Percentiles rank a stretch among this genome's conserved stretches.
Conservation (phyloP, 371 early-diverging fungal species). For the Ordospora pajunii region DNA sequence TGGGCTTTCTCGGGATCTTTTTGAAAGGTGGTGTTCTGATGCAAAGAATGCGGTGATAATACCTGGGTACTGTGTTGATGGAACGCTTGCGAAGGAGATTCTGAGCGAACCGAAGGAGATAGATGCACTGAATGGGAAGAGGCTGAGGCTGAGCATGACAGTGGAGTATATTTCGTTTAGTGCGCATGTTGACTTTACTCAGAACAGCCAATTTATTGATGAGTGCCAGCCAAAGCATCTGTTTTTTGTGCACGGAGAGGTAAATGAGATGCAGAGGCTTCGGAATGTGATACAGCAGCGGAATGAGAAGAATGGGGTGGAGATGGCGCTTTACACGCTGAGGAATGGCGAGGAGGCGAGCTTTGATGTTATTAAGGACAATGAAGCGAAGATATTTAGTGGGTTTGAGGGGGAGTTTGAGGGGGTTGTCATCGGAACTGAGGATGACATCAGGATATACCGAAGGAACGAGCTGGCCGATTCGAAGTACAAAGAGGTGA, state of each 20-base stretch:
- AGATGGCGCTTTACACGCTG: constrained; percentile 74
- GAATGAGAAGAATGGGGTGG: constrained; percentile 70
- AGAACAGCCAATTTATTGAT: constrained; percentile 94
- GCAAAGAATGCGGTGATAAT: constrained; percentile 86
- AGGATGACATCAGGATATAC: constrained; percentile 25
- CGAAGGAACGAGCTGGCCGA: constrained; percentile 20
- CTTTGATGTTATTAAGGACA: constrained; percentile 70
- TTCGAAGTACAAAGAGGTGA: constrained; percentile 15
- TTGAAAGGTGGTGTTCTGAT: constrained; percentile 93
- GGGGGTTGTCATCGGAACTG: constrained; percentile 25
- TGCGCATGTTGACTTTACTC: constrained; percentile 96
- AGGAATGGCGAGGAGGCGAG: constrained; percentile 81
- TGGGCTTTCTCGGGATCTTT: constrained; percentile 87
- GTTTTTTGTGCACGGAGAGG: constrained; percentile 95
- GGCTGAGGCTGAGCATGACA: constrained; percentile 74
- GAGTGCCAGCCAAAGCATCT: constrained; percentile 84
- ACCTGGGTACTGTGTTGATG: constrained; percentile 96
- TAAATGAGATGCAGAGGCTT: constrained; percentile 89
- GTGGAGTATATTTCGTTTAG: constrained; percentile 96
- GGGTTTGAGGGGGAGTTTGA: constrained; percentile 35
- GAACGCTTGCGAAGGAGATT: constrained; percentile 87
- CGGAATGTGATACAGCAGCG: constrained; percentile 74
- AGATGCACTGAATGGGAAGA: constrained; percentile 70
- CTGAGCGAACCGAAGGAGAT: constrained; percentile 87
- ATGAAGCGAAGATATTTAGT: constrained; percentile 38